phyloP scores from a whole-genome alignment of 2,329 filamentous ascomycete species.

The Metarhizium brunneum region DNA sequence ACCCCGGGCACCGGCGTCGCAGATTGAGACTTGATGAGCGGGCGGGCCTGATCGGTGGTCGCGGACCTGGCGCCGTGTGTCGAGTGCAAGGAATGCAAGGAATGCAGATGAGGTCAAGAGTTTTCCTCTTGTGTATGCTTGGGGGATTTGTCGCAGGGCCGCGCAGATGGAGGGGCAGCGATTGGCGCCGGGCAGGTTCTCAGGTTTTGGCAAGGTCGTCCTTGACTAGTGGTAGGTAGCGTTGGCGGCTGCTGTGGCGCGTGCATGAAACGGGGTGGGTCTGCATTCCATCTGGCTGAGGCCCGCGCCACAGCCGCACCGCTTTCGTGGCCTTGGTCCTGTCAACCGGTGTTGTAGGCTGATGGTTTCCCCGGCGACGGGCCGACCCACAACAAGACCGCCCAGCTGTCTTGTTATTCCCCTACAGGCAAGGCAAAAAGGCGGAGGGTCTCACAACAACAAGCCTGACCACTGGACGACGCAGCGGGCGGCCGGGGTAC shows the following conservation, averaged over 20 bases:
- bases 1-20: neutral
- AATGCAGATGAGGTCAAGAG: slow-evolving; percentile 7
- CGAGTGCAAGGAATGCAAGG: slow-evolving; percentile 8
- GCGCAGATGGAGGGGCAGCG: neutral
- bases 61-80: neutral
- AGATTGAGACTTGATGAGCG: neutral
- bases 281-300: no score
- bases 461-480: neutral
- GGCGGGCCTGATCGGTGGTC: neutral
- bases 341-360: neutral
- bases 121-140: neutral
- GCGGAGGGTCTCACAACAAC: neutral
- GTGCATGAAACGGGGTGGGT: no score
- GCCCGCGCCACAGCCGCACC: no score
- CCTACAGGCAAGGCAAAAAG: neutral
- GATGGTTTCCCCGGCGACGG: slow-evolving; percentile 14
- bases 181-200: no score
- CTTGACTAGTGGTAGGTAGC: no score
- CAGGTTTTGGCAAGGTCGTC: no score
- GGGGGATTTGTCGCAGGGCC: neutral
- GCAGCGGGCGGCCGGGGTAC: neutral
- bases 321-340: no score
- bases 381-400: slow-evolving; percentile 11
- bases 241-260: no score
- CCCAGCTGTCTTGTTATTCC: neutral